A percentile compares a stretch with the other conserved stretches of the same genome.
These are phyloP conservation scores for Aureobasidium namibiae DNA, from an alignment of 2,329 filamentous ascomycete genomes.

Conservation along the genomic window DNA sequence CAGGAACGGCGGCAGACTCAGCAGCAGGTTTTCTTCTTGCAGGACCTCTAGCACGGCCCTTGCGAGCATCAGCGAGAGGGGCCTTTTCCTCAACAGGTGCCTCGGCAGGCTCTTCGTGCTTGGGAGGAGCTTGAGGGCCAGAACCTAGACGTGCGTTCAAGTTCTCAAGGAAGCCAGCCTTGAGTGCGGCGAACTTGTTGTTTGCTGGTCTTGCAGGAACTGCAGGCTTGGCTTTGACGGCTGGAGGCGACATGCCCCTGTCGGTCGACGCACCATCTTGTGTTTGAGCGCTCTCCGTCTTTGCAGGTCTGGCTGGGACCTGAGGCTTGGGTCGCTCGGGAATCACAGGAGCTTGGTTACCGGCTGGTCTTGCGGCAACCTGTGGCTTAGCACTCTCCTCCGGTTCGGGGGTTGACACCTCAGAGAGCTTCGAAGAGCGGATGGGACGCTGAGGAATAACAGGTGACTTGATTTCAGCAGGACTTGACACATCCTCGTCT, in stretches of 20 bases:
- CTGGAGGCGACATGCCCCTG: constrained; percentile 30
- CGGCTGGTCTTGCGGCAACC: constrained; percentile 68
- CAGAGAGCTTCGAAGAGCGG: constrained; percentile 22
- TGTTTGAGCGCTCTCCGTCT: constrained; percentile 31
- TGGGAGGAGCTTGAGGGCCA: constrained; percentile 64
- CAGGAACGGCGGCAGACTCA: constrained; percentile 44
- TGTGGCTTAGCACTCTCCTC: constrained; percentile 65
- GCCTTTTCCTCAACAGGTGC: constrained; percentile 58
- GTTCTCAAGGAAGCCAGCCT: constrained; percentile 87
- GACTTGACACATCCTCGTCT: constrained; percentile 22
- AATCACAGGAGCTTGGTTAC: constrained; percentile 49
- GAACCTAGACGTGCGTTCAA: constrained; percentile 81
- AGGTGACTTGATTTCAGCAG: constrained; percentile 12
- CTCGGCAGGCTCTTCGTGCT: constrained; percentile 51
- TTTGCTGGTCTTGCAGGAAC: constrained; percentile 71
- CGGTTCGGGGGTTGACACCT: constrained; percentile 25
- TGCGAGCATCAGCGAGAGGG: constrained; percentile 81
- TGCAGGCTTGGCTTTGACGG: constrained; percentile 68
- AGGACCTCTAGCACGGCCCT: constrained; percentile 81
- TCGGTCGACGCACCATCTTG: constrained; percentile 27
- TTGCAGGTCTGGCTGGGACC: constrained; percentile 53
- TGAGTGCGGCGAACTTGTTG: constrained; percentile 82
- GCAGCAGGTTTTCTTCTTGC: constrained; percentile 61
- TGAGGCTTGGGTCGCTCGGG: constrained; percentile 56
- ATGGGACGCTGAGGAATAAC: constrained; percentile 24